Evolutionary conservation across 257 asterid genomes (phyloP).

Genomic region (Solanum megistacrolobum): DNA sequence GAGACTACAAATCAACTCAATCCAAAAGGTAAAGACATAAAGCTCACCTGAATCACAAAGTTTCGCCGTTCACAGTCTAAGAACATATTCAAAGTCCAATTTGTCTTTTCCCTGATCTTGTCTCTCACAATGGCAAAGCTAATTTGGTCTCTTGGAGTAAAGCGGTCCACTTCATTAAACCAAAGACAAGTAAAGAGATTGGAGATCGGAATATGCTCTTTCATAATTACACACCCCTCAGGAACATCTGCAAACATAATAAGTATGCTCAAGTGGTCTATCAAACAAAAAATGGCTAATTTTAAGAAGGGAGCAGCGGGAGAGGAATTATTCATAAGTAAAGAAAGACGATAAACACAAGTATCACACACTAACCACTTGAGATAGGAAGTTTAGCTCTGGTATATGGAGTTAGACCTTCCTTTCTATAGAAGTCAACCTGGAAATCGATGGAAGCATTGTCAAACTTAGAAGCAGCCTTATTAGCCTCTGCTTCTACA

Average conservation of each 20-base stretch:
- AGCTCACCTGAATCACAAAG: conserved; percentile 80
- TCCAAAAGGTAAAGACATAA: not conserved
- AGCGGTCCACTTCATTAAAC: conserved; percentile 93
- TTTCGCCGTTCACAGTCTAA: conserved; percentile 89
- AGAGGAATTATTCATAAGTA: not conserved
- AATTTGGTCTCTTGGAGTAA: conserved; percentile 88
- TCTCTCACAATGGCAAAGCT: conserved; percentile 90
- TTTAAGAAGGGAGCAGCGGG: not conserved
- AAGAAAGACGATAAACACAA: not conserved
- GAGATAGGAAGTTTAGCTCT: conserved; percentile 65
- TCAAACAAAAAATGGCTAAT: not conserved
- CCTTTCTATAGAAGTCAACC: conserved; percentile 69
- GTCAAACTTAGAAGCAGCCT: conserved; percentile 80
- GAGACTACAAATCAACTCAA: not conserved
- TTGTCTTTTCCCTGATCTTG: conserved; percentile 62
- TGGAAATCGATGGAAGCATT: conserved; percentile 89
- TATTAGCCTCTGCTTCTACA: conserved; percentile 93
- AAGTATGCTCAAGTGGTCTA: not conserved
- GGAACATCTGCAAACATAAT: conserved; percentile 65
- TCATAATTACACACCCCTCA: conserved; percentile 86
- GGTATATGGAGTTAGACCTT: conserved; percentile 81
- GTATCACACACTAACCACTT: conserved; percentile 44
- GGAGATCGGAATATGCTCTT: conserved; percentile 80
- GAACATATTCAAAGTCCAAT: conserved; percentile 78
- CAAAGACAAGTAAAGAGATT: conserved; percentile 89